A percentile compares a stretch with the other conserved stretches of the same genome.
phyloP scores from a whole-genome alignment of 768 basidiomycete genomes.

The Harrya chromipes region DNA sequence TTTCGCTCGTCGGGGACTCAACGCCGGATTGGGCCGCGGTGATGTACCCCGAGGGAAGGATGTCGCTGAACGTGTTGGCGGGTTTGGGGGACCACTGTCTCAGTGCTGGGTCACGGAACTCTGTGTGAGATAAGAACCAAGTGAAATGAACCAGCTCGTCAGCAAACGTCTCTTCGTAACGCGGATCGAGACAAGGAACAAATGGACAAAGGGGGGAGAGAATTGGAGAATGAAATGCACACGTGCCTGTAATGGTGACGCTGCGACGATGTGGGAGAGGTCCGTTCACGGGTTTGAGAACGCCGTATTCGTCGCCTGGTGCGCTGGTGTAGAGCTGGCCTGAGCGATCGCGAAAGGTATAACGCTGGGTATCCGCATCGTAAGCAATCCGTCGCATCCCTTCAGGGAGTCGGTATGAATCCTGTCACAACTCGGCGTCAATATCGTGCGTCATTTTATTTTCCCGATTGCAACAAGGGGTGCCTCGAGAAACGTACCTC shows the following conservation, averaged over 20 bases:
- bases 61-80: conserved; percentile 43
- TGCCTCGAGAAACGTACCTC: conserved; percentile 21
- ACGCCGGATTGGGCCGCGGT: conserved; percentile 30
- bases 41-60: conserved; percentile 46
- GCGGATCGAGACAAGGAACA: background rate
- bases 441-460: background rate
- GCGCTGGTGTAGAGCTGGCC: conserved; percentile 45
- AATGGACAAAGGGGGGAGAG: background rate
- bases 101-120: conserved; percentile 26
- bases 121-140: conserved; percentile 12
- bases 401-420: conserved; percentile 33
- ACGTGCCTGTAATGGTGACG: conserved; percentile 23
- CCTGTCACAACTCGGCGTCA: conserved; percentile 26
- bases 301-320: conserved; percentile 45
- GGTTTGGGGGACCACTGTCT: conserved; percentile 19
- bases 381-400: conserved; percentile 51
- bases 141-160: too few relatives aligned
- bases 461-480: too few relatives aligned
- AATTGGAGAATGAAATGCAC: conserved; percentile 18
- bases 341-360: conserved; percentile 46
- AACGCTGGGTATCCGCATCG: conserved; percentile 50
- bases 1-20: conserved; percentile 23
- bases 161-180: too few relatives aligned
- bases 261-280: conserved; percentile 25
- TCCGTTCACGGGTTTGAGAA: conserved; percentile 35